Evolutionary conservation across 495 filamentous ascomycete species (phyloP).

Genomic region (Xylaria acuta): DNA sequence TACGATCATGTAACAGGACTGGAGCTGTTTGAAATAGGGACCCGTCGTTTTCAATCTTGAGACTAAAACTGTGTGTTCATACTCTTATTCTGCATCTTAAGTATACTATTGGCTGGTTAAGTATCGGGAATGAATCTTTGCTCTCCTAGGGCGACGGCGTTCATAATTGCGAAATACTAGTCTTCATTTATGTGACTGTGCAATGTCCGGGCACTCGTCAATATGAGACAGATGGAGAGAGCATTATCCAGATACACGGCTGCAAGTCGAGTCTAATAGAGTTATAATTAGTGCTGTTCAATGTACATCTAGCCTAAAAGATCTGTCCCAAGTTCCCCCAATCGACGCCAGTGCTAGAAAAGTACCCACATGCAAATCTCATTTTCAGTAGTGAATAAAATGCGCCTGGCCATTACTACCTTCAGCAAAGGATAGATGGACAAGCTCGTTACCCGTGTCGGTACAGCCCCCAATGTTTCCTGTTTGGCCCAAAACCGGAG

Average conservation of each 20-base stretch:
- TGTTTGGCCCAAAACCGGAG: background rate
- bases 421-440: background rate
- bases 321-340: constrained; percentile 20
- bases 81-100: background rate
- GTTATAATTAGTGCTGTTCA: constrained; percentile 14
- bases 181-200: background rate
- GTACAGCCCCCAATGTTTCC: background rate
- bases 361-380: constrained; percentile 8
- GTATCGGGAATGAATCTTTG: background rate
- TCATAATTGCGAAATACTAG: background rate
- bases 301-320: constrained; percentile 24
- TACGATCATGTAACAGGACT: background rate
- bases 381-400: background rate
- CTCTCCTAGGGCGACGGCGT: background rate
- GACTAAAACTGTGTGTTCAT: background rate
- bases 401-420: constrained; percentile 1
- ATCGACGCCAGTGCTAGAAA: constrained; percentile 21
- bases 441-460: background rate
- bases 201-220: background rate
- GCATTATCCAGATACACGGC: background rate
- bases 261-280: background rate
- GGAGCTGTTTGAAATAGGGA: background rate
- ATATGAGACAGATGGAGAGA: background rate
- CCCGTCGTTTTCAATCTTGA: background rate
- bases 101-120: background rate